Evolutionary conservation across 768 basidiomycete genomes (phyloP), one percentile per base, ranked within the genome.

Genomic region (Phlegmacium glaucopus): DNA sequence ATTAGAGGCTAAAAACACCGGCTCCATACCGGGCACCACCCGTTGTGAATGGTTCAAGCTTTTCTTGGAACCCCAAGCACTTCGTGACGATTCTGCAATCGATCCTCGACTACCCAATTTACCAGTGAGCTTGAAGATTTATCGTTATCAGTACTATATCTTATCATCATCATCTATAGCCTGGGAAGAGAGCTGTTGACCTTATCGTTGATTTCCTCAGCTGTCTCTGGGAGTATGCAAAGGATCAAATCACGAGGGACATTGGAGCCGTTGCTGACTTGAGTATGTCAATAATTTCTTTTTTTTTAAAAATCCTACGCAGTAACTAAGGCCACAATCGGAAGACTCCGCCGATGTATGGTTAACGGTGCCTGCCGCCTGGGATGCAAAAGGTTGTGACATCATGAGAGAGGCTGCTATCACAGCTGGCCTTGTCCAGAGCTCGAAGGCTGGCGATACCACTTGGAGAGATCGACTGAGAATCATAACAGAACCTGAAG

Each of bases 391-490:
- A 52, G 90, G 89, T 0, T 90, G 87, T 57, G 83, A 85, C 49
- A 76, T 91, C 55, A 93, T 93, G 91, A 78, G 90, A 16, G 84
- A 83, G 42, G 87, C 88, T 36, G 90, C 91, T 12, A 86, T 94
- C 49, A 71, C 74, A 17, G 90, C 90, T 6, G 87, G 87, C 0
- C 75, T 94, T 5, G 91, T 93, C 10, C 82, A 82, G 53, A 83
- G 81, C 39, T 70, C 85, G 5, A 69, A 75, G 38, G 83, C 86
- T 12, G 83, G 83, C 12, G 91, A 94, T 55, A 67, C 69, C 15
- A 70, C 74, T 46, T 94, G 90, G 91, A 73, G 85, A 49, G 88
- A 92, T 54, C 81, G 91, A 13, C 70, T 94, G 30, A 78, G 77
- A 47, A 91, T 94, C 55, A 92, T 94, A 62, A 90, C 88, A 67